Evolutionary conservation across 1,284 basidiomycete genomes (phyloP), one percentile per base, ranked within the genome.

Genomic region (Takashimella koratensis): DNA sequence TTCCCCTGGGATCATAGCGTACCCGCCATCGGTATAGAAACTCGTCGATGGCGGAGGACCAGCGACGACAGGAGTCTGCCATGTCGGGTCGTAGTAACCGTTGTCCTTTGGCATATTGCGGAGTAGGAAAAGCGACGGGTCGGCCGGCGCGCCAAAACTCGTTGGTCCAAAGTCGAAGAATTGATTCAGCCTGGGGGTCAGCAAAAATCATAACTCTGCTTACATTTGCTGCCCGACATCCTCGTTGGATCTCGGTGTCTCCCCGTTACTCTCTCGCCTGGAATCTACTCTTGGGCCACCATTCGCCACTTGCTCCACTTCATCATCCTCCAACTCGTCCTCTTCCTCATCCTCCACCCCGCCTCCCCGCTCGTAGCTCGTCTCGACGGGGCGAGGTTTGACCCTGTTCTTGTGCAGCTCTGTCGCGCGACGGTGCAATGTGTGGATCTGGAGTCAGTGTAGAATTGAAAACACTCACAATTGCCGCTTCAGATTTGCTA

Each of bases 401-500:
- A 8, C 16, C 16, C 30, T 8, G 16, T 36, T 36, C 30, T 8
- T 8, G 16, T 68, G 64, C 24, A 67, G 58, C n/a, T 67, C 68
- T 10, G 52, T 49, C 2, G 64, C 70, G 30, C 72, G 56, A 4
- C 62, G 63, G 52, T 71, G 56, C 10, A 76, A 59, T 0, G 69
- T 74, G 47, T 67, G 56, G 23, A 74, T 72, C 67, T 70, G 39
- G 5, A 36, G 30, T 36, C 20, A 13, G 25, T 10, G 4, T 1
- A 4, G 4, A 8, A 10, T 5, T 16, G 20, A 5, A 13, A 20
- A 5, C n/a, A 57, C 70, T 57, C 27, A 75, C 71, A 26, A 76
- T 76, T 3, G 67, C 65, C 6, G 66, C 65, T 57, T 73, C 73
- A 49, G 72, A 68, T 39, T 68, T 58, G 8, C 66, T 70, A 43